Evolutionary conservation across 1,284 basidiomycete genomes (phyloP), one percentile per base, ranked within the genome.

Genomic region (Malassezia furfur): DNA sequence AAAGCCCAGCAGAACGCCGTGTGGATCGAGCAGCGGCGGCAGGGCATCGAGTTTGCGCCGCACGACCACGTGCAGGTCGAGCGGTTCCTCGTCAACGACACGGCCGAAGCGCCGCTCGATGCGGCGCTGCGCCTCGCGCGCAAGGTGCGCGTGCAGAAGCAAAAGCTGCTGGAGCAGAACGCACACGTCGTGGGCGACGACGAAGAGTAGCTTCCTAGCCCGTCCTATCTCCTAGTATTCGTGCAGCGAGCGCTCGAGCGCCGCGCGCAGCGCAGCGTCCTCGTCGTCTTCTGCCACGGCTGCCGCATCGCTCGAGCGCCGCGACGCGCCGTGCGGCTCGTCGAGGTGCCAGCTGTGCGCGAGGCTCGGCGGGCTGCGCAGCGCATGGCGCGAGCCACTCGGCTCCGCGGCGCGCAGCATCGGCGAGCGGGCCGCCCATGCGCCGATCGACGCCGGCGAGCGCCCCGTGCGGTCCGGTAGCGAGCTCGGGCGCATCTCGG

Each of bases 81-180:
- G 11, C 54, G 53, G 45, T 64, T 73, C 47, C 31, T 65, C 22
- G 19, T 25, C 1, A 57, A 58, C 35, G 60, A 57, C 4, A 41
- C 45, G 9, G 57, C 55, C 41, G 69, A 73, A 55, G 64, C 66
- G 40, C 68, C 72, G 32, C 56, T 74, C 19, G 65, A 71, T 59
- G 60, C 48, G 15, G 67, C 68, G 45, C 38, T 67, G 34, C 56
- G 70, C 25, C 54, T 74, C 34, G 66, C 66, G 35, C 63, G 65
- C 47, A 74, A 74, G 59, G 68, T 74, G 9, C 54, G 70, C 6
- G 63, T 61, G n/a, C 70, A 73, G 57, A 66, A 70, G 61, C 60
- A 63, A 43, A 59, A 61, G 14, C 50, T 72, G 28, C 56, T 74
- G 35, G 60, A 66, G 50, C 60, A 65, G 21, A 61, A 59, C 45